phyloP scores from a whole-genome alignment of 75 land plant species.

The Pinus taeda region DNA sequence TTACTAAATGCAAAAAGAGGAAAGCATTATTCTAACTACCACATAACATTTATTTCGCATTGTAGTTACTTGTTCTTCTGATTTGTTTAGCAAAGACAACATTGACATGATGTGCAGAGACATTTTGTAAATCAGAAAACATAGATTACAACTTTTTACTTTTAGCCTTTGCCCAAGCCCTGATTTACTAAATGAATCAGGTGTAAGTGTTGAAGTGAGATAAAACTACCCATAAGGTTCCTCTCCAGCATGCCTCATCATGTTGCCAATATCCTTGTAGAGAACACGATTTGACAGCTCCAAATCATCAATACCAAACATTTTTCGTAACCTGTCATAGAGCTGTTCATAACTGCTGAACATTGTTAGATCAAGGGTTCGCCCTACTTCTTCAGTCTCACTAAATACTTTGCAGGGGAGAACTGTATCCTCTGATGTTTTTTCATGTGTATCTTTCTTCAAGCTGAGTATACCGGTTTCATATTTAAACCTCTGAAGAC shows the following conservation, averaged over 20 bases:
- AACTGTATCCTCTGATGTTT: conserved; percentile 10
- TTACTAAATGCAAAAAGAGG: not conserved
- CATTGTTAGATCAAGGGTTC: conserved; percentile 43
- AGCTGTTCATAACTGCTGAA: conserved; percentile 44
- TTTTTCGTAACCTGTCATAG: conserved; percentile 30
- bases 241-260: conserved; percentile 28
- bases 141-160: not conserved
- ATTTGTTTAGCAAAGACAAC: not conserved
- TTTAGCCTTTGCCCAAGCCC: not conserved
- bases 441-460: conserved; percentile 3
- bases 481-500: conserved; percentile 28
- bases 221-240: conserved; percentile 46
- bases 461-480: conserved; percentile 11
- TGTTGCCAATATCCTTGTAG: conserved; percentile 26
- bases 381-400: conserved; percentile 51
- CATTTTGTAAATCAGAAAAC: not conserved
- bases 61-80: not conserved
- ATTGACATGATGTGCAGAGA: not conserved
- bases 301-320: conserved; percentile 31
- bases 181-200: not conserved
- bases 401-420: conserved; percentile 48
- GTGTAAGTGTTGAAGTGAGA: not conserved
- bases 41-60: not conserved
- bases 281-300: conserved; percentile 28
- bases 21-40: not conserved